Base-by-base conservation (phyloP, 2,329 filamentous ascomycete species). In the Bimuria novae-zelandiae region DNA sequence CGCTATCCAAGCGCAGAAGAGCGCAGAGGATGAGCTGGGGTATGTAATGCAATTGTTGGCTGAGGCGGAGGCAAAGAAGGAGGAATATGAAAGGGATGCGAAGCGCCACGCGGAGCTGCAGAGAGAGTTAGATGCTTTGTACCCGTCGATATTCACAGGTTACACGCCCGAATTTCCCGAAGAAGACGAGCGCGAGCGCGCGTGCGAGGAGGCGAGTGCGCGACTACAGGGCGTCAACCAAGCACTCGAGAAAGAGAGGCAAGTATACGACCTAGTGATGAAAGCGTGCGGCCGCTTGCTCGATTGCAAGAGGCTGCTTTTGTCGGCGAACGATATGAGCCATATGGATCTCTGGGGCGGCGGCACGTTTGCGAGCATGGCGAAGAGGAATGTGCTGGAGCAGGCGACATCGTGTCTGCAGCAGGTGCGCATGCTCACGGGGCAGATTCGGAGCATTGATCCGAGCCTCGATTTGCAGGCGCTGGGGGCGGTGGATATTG, bases 311-410 rank as follows among this genome's bases (percentile, higher is more conserved):
- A 45, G 43, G n/a, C 22, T 51, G 8, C 62, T 72, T 19, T 55
- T 66, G 32, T 23, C 51, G 22, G 69, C 69, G 10, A 66, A 70
- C 39, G 49, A 56, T 14, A 58, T 59, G 53, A 64, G 61, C 1
- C 58, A 62, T 19, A 69, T 72, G 59, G 82, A 84, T 54, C 77
- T 81, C 65, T 80, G 79, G 46, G 80, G 80, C 35, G 80, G 79
- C 14, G 79, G 79, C 11, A 73, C 72, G 3, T 72, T 80, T 42
- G 66, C 69, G 1, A 79, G 82, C 62, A 79, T 83, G 76, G 78
- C 81, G 71, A 82, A 86, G 68, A 75, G 80, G 21, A 79, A 78
- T 55, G 75, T 77, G 7, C 75, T 87, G 12, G 72, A 75, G 40
- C 70, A 74, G 32, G 81, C 81, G 8, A 78, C 84, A 54, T 72